Conservation (phyloP, 306 rosid species). For the Lablab purpureus region DNA sequence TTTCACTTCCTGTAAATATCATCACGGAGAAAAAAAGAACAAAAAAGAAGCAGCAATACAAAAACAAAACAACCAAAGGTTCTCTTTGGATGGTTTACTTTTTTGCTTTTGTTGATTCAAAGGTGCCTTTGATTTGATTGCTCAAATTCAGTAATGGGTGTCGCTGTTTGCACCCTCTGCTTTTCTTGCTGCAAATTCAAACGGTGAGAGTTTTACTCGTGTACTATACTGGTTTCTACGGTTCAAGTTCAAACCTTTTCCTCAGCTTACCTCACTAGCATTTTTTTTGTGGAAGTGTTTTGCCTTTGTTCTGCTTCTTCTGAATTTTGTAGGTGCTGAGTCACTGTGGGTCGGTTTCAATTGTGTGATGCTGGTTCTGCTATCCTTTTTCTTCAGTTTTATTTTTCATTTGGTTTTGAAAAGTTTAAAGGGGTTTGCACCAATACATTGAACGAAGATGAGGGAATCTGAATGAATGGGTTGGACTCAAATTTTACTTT, state of each 20-base stretch:
- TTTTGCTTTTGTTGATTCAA: conserved; percentile 46
- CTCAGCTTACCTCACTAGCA: neutral
- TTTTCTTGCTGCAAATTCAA: conserved; percentile 59
- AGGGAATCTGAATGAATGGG: conserved; percentile 40
- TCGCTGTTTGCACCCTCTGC: conserved; percentile 53
- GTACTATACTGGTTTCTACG: conserved; percentile 4
- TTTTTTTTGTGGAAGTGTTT: neutral
- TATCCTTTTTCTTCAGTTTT: conserved; percentile 2
- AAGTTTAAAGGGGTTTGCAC: conserved; percentile 30
- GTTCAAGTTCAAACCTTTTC: conserved; percentile 13
- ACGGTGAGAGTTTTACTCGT: conserved; percentile 58
- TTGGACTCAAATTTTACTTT: conserved; percentile 34
- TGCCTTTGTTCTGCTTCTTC: neutral
- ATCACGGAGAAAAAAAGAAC: no score
- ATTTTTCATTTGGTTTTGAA: conserved; percentile 29
- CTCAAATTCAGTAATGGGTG: conserved; percentile 52
- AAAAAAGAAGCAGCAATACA: neutral
- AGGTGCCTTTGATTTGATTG: conserved; percentile 52
- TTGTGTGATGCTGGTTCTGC: neutral
- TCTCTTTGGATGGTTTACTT: conserved; percentile 29
- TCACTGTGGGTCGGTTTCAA: neutral
- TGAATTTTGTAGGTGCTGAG: neutral
- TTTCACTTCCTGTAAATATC: neutral
- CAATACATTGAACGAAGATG: neutral
- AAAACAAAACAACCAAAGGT: conserved; percentile 32